A percentile compares a stretch with the other conserved stretches of the same genome.
These are phyloP conservation scores for Endothia cerciana DNA, from an alignment of 2,329 filamentous ascomycete species.

Conservation along the genomic window DNA sequence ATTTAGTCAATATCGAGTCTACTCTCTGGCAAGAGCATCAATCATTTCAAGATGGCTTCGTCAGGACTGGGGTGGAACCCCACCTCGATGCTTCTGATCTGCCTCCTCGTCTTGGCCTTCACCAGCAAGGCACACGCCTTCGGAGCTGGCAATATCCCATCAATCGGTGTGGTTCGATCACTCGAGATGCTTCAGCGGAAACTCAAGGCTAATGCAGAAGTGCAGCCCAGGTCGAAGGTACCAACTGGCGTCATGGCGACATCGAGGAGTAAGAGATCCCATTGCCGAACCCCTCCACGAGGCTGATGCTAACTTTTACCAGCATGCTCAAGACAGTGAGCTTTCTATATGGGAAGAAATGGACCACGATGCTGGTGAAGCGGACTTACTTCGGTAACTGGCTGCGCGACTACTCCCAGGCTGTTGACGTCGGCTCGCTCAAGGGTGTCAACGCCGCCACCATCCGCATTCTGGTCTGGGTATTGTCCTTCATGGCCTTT, in stretches of 20 bases:
- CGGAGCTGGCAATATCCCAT: slow-evolving; percentile 74
- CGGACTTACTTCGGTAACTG: slow-evolving; percentile 86
- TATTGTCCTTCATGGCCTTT: slow-evolving; percentile 79
- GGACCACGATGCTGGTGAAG: slow-evolving; percentile 78
- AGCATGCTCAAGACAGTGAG: slow-evolving; percentile 79
- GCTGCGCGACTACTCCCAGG: slow-evolving; percentile 84
- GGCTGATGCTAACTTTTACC: slow-evolving; percentile 56
- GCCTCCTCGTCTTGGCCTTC: slow-evolving; percentile 58
- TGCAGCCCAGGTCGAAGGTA: slow-evolving; percentile 61
- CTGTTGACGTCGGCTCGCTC: slow-evolving; percentile 77
- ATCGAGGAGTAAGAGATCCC: slow-evolving; percentile 20
- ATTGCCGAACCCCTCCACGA: slow-evolving; percentile 36
- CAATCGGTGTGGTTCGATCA: slow-evolving; percentile 45
- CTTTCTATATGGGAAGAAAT: slow-evolving; percentile 81
- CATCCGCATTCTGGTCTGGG: slow-evolving; percentile 78
- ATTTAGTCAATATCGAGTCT: background rate
- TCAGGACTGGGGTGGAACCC: slow-evolving; percentile 51
- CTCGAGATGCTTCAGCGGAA: background rate
- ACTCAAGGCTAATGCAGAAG: slow-evolving; percentile 1
- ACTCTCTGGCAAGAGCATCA: background rate
- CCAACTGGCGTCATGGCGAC: slow-evolving; percentile 73
- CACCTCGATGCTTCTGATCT: slow-evolving; percentile 51
- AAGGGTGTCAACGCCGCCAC: slow-evolving; percentile 79
- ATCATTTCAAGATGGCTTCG: slow-evolving; percentile 48
- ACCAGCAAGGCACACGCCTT: slow-evolving; percentile 63